Evolutionary conservation across 768 basidiomycete species (phyloP).

Genomic region (Hysterangium stoloniferum): DNA sequence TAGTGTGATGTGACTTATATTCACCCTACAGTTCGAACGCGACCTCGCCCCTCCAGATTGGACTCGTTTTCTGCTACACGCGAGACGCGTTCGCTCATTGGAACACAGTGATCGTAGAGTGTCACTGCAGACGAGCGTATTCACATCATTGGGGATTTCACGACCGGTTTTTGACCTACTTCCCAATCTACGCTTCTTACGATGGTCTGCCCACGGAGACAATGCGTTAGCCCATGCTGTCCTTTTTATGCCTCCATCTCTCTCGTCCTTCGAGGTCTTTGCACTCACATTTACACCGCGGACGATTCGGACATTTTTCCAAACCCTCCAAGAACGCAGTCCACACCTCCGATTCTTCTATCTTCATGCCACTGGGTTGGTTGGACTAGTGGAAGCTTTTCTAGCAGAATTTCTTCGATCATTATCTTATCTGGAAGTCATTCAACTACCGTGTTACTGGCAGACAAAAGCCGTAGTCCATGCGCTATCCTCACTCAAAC

Average conservation of each 20-base stretch:
- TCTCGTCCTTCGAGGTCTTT: slow-evolving; percentile 11
- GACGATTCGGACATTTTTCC: slow-evolving; percentile 9
- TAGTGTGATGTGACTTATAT: neutral
- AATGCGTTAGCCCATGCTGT: slow-evolving; percentile 8
- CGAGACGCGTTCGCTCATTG: slow-evolving; percentile 34
- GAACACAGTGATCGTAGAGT: slow-evolving; percentile 12
- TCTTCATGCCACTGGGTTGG: slow-evolving; percentile 7
- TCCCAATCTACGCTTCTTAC: slow-evolving; percentile 7
- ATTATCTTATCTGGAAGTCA: slow-evolving; percentile 9
- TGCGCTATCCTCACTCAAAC: slow-evolving; percentile 7
- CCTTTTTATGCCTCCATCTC: slow-evolving; percentile 10
- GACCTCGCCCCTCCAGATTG: slow-evolving; percentile 43
- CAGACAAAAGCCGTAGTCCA: slow-evolving; percentile 9
- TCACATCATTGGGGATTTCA: slow-evolving; percentile 7
- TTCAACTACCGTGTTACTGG: slow-evolving; percentile 12
- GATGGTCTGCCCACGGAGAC: slow-evolving; percentile 11
- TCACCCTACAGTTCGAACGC: slow-evolving; percentile 26
- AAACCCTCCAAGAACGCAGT: slow-evolving; percentile 10
- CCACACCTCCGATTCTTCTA: slow-evolving; percentile 10
- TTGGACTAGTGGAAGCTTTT: slow-evolving; percentile 1
- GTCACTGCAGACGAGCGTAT: slow-evolving; percentile 7
- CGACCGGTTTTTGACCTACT: slow-evolving; percentile 11
- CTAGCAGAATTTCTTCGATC: slow-evolving; percentile 8
- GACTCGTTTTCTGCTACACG: slow-evolving; percentile 48
- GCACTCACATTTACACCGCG: slow-evolving; percentile 6